Base-by-base conservation (phyloP, 2,329 filamentous ascomycete species). In the Monilinia laxa region DNA sequence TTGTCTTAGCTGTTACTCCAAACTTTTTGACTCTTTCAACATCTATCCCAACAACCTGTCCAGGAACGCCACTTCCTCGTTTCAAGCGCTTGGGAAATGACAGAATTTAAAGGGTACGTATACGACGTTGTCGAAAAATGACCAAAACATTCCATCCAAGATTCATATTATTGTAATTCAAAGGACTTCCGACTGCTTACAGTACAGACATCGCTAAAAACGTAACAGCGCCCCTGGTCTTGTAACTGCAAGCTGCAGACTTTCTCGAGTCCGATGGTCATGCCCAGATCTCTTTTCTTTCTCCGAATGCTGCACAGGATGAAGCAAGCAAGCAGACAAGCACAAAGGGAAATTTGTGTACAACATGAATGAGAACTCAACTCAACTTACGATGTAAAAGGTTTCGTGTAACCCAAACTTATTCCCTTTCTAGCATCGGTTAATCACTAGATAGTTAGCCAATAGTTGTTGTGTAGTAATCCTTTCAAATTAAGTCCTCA, bases 201-300 rank as follows among this genome's bases (percentile, higher is more conserved):
- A 7, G 49, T 58, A 58, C 40, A 58, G 45, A 20, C 20, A 35
- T 54, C 52, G 52, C 52, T 54, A n/a, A 54, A 16, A 6, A 35
- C 31, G 23, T 52, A 14, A 14, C 51, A 28, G 18, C 28, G 40
- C 28, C 58, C 45, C 58, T 38, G 42, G 28, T 62, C 58, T 49
- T 38, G 58, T 51, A 62, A 40, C 47, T 62, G n/a, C 59, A 62
- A 25, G 45, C 59, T 62, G 59, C 59, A 62, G 35, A 53, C n/a
- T 62, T 62, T 54, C 59, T 62, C 59, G 59, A 62, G 59, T 62
- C 58, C 58, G 58, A 38, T 62, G 47, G 28, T 53, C 47, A 59
- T 59, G 25, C 28, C 42, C 42, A 49, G 42, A 47, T 59, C 35
- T 62, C 51, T 52, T 25, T 28, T 18, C 47, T 14, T 62, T 62